Conservation (phyloP, 306 rosid species). For the Hippophae tibetana region DNA sequence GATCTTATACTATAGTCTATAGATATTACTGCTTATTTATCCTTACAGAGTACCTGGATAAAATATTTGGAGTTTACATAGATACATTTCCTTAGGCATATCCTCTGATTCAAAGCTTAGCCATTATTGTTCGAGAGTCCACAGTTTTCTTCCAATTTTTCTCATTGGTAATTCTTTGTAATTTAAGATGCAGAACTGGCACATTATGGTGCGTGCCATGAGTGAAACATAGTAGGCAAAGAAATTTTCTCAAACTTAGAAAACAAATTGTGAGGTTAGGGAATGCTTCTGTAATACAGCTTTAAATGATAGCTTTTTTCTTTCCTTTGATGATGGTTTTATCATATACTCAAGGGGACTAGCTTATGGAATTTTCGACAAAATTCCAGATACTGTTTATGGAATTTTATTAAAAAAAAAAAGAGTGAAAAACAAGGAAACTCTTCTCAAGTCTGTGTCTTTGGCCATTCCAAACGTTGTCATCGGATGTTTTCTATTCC, state of each 20-base stretch:
- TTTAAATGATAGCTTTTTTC: too few species aligned
- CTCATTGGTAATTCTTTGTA: conserved; percentile 28
- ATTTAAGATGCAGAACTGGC: conserved; percentile 32
- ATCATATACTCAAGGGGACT: too few species aligned
- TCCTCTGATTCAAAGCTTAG: conserved; percentile 22
- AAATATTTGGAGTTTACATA: conserved; percentile 27
- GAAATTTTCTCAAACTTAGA: conserved; percentile 9
- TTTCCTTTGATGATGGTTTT: too few species aligned
- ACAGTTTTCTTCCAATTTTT: conserved; percentile 15
- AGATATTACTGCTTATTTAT: conserved; percentile 14
- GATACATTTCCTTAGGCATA: conserved; percentile 6
- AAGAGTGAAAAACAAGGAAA: too few species aligned
- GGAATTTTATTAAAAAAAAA: too few species aligned
- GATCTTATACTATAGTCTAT: conserved; percentile 27
- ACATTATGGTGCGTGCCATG: conserved; percentile 28
- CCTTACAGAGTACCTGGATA: conserved; percentile 20
- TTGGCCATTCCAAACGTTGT: too few species aligned
- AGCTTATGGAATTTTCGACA: too few species aligned
- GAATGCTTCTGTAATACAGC: too few species aligned
- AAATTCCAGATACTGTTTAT: too few species aligned
- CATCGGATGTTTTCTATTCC: too few species aligned
- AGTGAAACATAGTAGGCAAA: conserved; percentile 28
- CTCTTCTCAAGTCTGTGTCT: too few species aligned
- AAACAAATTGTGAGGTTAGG: too few species aligned
- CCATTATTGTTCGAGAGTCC: conserved; percentile 25